Evolutionary conservation across 441 rosid genomes (phyloP).

Genomic region (Jatropha multifida): DNA sequence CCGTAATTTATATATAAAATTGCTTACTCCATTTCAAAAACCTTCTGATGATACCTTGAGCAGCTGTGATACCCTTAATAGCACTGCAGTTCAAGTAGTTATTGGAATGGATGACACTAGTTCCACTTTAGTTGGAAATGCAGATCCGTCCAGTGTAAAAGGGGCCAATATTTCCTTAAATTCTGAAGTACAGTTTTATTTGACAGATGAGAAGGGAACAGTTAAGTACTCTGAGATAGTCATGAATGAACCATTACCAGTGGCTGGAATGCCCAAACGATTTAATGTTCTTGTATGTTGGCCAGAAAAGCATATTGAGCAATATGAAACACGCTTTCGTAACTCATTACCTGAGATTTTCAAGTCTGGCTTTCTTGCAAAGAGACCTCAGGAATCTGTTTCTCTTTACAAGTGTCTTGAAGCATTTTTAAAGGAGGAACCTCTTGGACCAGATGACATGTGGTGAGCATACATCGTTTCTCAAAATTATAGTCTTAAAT

Average conservation of each 20-base stretch:
- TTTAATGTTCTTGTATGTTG: constrained; percentile 47
- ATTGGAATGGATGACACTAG: constrained; percentile 29
- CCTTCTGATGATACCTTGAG: constrained; percentile 37
- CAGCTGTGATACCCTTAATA: constrained; percentile 33
- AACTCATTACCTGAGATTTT: constrained; percentile 53
- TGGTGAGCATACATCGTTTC: constrained; percentile 39
- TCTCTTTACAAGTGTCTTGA: constrained; percentile 67
- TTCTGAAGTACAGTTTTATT: constrained; percentile 59
- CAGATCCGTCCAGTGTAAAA: constrained; percentile 32
- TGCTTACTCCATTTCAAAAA: constrained; percentile 61
- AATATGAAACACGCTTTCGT: constrained; percentile 42
- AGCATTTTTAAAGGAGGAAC: constrained; percentile 73
- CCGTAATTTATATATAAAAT: constrained; percentile 50
- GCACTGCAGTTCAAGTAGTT: constrained; percentile 41
- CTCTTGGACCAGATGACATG: constrained; percentile 83
- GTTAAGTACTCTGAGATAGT: constrained; percentile 47
- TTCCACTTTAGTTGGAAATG: constrained; percentile 33
- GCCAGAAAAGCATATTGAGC: constrained; percentile 45
- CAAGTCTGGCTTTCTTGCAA: constrained; percentile 39
- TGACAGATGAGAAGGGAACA: constrained; percentile 72
- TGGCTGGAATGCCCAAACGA: constrained; percentile 29
- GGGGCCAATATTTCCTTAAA: constrained; percentile 45
- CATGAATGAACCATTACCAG: constrained; percentile 38
- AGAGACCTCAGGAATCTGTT: constrained; percentile 53
- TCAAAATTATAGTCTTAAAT: not conserved